Percentiles rank a stretch among this genome's conserved stretches.
Evolutionary conservation across 345 rosid genomes (phyloP).

Genomic region (Raphanus raphanistrum): DNA sequence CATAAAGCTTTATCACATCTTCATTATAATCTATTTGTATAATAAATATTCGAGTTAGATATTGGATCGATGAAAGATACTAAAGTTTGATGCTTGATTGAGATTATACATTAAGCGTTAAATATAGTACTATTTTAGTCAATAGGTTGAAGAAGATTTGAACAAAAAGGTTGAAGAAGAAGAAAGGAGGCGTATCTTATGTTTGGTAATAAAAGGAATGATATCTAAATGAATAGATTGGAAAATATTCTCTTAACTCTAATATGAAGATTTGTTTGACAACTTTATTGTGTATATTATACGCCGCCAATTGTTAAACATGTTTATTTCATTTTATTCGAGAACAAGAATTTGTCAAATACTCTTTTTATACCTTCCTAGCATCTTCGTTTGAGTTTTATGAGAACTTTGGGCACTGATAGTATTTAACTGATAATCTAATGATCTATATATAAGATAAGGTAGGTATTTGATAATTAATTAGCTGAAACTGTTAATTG

Average conservation of each 20-base stretch:
- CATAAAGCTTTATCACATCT: slow-evolving; percentile 5
- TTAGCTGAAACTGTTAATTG: background rate
- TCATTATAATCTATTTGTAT: background rate
- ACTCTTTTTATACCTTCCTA: background rate
- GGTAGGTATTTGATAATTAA: background rate
- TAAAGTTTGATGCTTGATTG: slow-evolving; percentile 24
- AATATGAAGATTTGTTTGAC: slow-evolving; percentile 20
- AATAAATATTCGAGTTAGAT: background rate
- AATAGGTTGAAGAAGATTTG: slow-evolving; percentile 6
- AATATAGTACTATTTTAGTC: slow-evolving; percentile 3
- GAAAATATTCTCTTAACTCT: slow-evolving; percentile 20
- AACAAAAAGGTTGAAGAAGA: background rate
- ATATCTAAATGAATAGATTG: slow-evolving; percentile 34
- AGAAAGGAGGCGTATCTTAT: slow-evolving; percentile 19
- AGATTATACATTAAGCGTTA: slow-evolving; percentile 14
- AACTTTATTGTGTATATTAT: background rate
- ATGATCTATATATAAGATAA: background rate
- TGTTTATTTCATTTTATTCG: slow-evolving; percentile 13
- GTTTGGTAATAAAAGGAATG: slow-evolving; percentile 28
- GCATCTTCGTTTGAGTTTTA: slow-evolving; percentile 1
- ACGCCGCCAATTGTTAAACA: slow-evolving; percentile 16
- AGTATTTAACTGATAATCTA: background rate
- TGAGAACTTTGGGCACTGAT: background rate
- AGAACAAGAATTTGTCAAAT: background rate
- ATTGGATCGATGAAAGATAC: slow-evolving; percentile 21